Base-by-base conservation (phyloP, 2,329 filamentous ascomycete genomes). In the Polytolypa hystricis region DNA sequence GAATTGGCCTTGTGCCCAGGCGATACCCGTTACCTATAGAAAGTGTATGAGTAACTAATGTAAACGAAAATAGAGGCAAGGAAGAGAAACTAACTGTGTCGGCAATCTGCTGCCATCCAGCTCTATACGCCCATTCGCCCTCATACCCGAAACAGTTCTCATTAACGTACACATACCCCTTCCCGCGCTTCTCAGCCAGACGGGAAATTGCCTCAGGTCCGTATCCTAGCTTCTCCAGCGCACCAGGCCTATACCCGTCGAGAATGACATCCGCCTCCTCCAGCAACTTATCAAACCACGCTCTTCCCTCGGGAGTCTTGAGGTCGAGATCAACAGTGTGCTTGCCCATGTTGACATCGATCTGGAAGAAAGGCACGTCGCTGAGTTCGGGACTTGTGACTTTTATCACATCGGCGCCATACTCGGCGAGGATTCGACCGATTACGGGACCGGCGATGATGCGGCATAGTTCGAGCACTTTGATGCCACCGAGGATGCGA, bases 381-480 rank as follows among this genome's bases (percentile, higher is more conserved):
- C 74, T 73, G n/a, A 85, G 65, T 30, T 73, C 63, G 0, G 77
- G 71, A 5, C 74, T 75, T 2, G 79, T 84, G 30, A 85, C 67
- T 48, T 84, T 81, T 45, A 86, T 67, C 1, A 86, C 80, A 36
- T 79, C 72, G 5, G 81, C 81, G 2, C 82, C 82, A 51, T 84
- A 79, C 43, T 83, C 81, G n/a, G 77, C 79, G 0, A 86, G 67
- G 2, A 77, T 77, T 19, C 79, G 73, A 3, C 75, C 75, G 45
- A 85, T 77, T 4, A 77, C 74, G n/a, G 81, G 81, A 0, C 80
- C 81, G 3, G 81, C 81, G 44, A 86, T 84, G 49, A 85, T 77
- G 27, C 81, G 75, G 51, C 79, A 82, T 19, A 86, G 61, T 51
- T 87, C 82, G 4, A 86, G 67, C 4, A 86, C 80, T 45, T 79